These are phyloP conservation scores for Ogataea pini DNA, from an alignment of 805 yeast genomes.

Conservation along the genomic window DNA sequence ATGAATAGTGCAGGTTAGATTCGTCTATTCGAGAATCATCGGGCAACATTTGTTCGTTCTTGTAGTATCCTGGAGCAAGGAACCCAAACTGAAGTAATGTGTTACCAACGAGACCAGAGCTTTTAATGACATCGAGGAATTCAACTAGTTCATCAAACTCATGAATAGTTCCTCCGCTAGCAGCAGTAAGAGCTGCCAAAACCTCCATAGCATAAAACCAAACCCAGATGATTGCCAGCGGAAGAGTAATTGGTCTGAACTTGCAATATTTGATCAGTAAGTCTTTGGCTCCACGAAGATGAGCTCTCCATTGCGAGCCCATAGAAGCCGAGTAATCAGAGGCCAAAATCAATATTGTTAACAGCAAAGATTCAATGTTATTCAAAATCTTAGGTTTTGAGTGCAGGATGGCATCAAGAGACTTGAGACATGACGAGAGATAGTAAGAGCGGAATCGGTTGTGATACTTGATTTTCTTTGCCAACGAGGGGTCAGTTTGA, in stretches of 20 bases:
- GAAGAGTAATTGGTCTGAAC: constrained; percentile 36
- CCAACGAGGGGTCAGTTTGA: constrained; percentile 14
- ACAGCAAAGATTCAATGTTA: constrained; percentile 66
- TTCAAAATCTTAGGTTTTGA: constrained; percentile 42
- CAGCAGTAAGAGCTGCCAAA: constrained; percentile 58
- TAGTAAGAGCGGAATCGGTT: constrained; percentile 61
- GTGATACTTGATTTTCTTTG: constrained; percentile 41
- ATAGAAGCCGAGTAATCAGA: constrained; percentile 60
- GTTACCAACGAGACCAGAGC: constrained; percentile 25
- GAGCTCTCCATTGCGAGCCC: constrained; percentile 67
- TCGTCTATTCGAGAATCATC: background rate
- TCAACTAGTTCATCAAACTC: constrained; percentile 49
- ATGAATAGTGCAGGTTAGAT: constrained; percentile 11
- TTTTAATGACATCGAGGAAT: constrained; percentile 33
- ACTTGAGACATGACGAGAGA: constrained; percentile 61
- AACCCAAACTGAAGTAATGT: constrained; percentile 33
- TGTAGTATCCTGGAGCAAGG: constrained; percentile 29
- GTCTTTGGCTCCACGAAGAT: constrained; percentile 68
- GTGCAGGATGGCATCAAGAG: constrained; percentile 53
- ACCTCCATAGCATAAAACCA: constrained; percentile 68
- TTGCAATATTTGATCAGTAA: constrained; percentile 51
- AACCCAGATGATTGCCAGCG: constrained; percentile 40
- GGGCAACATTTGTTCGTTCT: background rate
- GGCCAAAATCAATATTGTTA: constrained; percentile 69
- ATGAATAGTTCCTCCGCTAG: constrained; percentile 60